These are phyloP conservation scores for Candida odintsovae DNA, from an alignment of 805 yeast species.

Conservation along the genomic window DNA sequence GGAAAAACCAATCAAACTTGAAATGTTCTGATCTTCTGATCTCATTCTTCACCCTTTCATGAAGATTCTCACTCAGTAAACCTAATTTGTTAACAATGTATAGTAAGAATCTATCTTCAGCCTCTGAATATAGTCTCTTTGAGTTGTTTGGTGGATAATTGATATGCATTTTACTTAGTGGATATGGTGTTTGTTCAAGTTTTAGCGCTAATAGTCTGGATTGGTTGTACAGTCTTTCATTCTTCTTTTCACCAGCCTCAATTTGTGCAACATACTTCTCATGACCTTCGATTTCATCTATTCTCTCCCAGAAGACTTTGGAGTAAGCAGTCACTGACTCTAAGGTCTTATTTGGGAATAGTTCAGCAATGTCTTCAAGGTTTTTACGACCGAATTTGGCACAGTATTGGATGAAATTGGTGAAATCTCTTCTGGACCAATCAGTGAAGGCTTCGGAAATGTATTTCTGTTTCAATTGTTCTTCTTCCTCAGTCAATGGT, in stretches of 20 bases:
- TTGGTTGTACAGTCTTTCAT: slow-evolving; percentile 48
- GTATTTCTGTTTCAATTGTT: slow-evolving; percentile 42
- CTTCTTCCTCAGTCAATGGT: slow-evolving; percentile 62
- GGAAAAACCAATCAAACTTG: slow-evolving; percentile 68
- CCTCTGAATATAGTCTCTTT: slow-evolving; percentile 60
- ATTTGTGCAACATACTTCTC: slow-evolving; percentile 69
- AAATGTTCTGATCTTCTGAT: slow-evolving; percentile 54
- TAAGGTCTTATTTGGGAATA: slow-evolving; percentile 48
- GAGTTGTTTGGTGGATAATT: slow-evolving; percentile 83
- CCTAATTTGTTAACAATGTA: slow-evolving; percentile 62
- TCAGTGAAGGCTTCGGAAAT: slow-evolving; percentile 53
- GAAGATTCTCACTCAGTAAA: slow-evolving; percentile 48
- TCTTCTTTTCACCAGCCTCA: slow-evolving; percentile 66
- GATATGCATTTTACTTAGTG: slow-evolving; percentile 55
- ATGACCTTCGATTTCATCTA: slow-evolving; percentile 57
- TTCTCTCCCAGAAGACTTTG: slow-evolving; percentile 58
- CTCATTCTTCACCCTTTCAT: slow-evolving; percentile 62
- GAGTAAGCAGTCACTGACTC: slow-evolving; percentile 59
- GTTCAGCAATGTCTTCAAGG: slow-evolving; percentile 42
- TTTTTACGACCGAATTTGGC: slow-evolving; percentile 60
- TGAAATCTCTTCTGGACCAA: slow-evolving; percentile 75
- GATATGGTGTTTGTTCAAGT: slow-evolving; percentile 47
- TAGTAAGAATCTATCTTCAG: slow-evolving; percentile 66
- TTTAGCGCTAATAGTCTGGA: slow-evolving; percentile 49
- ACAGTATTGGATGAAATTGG: slow-evolving; percentile 62